Evolutionary conservation across 768 basidiomycete genomes (phyloP), one percentile per base, ranked within the genome.

Genomic region (Suillus fuscotomentosus): DNA sequence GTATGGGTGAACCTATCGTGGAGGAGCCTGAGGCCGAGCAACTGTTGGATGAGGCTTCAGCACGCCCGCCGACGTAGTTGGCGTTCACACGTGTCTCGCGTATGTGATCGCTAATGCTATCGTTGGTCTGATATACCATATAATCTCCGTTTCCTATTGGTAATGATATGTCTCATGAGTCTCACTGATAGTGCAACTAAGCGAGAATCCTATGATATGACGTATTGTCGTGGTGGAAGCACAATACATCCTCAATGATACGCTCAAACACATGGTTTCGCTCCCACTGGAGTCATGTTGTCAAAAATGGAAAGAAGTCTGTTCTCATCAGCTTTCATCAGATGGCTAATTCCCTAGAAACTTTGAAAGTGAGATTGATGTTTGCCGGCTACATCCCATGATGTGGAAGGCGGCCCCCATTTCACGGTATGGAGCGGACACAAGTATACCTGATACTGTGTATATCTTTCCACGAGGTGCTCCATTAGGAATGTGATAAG

Each of bases 1-100:
- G 78, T 38, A 81, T 88, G 48, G 81, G 85, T 66, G 89, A 92
- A 63, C 82, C 84, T 59, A 95, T 94, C 62, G 84, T 88, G 43
- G 85, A 86, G 70, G 85, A 87, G 60, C 86, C 85, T 5, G 86
- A 87, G 69, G 80, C 77, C 3, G 93, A 94, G 69, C 88, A 87
- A 71, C 88, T 79, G 61, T 73, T 80, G 60, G 82, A 83, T 56
- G 75, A 67, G n/a, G 65, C 7, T 3, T 11, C 34, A 39, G 55
- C 60, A 15, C 15, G 39, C 43, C 69, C 48, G 47, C 63, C n/a
- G 24, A 24, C 41, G 50, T 55, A 39, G 24, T 41, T 54, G 20
- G 15, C 24, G 39, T 38, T 56, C 20, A 47, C 42, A 56, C 15
- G 43, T 24, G 11, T 55, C 45, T 41, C 43, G 15, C 36, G 43